Conservation (phyloP, 257 asterid species). For the Apocynum venetum region DNA sequence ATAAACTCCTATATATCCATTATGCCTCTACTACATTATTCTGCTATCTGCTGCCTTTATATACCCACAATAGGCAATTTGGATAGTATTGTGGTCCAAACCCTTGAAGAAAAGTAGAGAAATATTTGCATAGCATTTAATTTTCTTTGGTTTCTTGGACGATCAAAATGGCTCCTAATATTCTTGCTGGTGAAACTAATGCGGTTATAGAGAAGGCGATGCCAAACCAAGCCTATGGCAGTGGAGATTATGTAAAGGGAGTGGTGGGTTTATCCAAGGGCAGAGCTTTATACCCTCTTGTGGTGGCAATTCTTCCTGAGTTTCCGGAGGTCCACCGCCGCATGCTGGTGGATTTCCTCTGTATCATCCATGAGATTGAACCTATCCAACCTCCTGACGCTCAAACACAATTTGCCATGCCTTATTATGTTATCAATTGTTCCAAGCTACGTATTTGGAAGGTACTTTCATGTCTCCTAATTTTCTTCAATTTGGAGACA, state of each 20-base stretch:
- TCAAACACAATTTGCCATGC: constrained; percentile 31
- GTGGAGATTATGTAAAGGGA: constrained; percentile 35
- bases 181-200: background rate
- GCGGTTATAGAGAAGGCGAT: no score
- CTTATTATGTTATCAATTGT: constrained; percentile 36
- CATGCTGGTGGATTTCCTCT: constrained; percentile 24
- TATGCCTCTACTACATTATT: no score
- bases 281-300: constrained; percentile 26
- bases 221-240: constrained; percentile 22
- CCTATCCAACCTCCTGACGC: constrained; percentile 26
- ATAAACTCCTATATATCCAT: no score
- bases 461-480: background rate
- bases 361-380: constrained; percentile 30
- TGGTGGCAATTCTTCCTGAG: constrained; percentile 32
- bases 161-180: background rate
- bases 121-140: no score
- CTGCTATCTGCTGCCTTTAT: no score
- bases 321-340: constrained; percentile 40
- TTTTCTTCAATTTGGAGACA: no score
- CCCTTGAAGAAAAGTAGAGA: no score
- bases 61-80: no score
- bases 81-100: no score
- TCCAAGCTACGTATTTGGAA: constrained; percentile 29
- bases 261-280: constrained; percentile 37
- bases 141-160: no score